Conservation (phyloP, 768 basidiomycete species). For the Phylloporus rhodoxanthus region DNA sequence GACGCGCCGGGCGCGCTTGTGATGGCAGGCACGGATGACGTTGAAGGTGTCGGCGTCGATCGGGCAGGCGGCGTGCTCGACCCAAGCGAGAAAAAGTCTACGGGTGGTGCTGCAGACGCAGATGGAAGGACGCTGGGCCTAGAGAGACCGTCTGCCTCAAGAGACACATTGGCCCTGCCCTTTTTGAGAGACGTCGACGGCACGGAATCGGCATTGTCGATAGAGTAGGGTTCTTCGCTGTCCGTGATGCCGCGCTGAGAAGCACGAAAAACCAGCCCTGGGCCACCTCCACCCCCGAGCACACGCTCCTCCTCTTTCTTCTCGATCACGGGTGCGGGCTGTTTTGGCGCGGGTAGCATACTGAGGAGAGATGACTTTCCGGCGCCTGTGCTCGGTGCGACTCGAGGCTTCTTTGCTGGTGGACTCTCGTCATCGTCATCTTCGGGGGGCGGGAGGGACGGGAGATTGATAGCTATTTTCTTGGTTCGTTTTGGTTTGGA, state of each 20-base stretch:
- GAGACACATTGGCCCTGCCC: conserved; percentile 53
- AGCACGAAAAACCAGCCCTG: conserved; percentile 55
- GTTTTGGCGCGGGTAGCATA: conserved; percentile 75
- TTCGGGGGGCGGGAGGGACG: conserved; percentile 26
- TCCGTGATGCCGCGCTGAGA: conserved; percentile 9
- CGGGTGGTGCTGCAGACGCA: conserved; percentile 31
- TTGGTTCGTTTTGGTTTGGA: conserved; percentile 39
- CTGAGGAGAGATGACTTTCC: conserved; percentile 60
- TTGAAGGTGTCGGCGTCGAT: not conserved
- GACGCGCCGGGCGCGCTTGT: conserved; percentile 56
- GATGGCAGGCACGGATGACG: conserved; percentile 5
- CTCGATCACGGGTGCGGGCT: conserved; percentile 34
- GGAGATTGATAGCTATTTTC: conserved; percentile 38
- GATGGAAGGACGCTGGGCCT: not conserved
- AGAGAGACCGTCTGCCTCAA: conserved; percentile 35
- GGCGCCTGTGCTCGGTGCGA: conserved; percentile 41
- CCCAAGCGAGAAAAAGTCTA: conserved; percentile 71
- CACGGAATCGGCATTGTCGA: not conserved
- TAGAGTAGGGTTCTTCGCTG: not conserved
- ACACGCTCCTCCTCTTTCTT: conserved; percentile 41
- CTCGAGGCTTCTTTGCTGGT: conserved; percentile 52
- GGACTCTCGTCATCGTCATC: conserved; percentile 47
- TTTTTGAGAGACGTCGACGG: conserved; percentile 45
- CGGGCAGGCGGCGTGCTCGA: conserved; percentile 6
- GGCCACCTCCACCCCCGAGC: conserved; percentile 58